These are phyloP conservation scores for Vigna radiata DNA, from an alignment of 306 rosid genomes.

Conservation along the genomic window DNA sequence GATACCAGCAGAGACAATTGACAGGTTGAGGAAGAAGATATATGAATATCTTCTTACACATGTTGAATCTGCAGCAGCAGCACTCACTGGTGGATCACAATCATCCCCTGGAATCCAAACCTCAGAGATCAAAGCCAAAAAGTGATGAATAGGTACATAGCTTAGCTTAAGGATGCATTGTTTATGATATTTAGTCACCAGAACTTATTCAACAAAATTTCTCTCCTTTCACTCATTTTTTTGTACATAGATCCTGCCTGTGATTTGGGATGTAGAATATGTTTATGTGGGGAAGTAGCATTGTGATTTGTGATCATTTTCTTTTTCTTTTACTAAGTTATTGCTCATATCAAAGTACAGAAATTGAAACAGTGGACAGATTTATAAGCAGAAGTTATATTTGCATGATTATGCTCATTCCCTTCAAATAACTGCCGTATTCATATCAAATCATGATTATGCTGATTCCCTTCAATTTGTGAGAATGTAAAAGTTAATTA, in stretches of 20 bases:
- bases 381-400: slow-evolving; percentile 14
- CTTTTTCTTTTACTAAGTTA: slow-evolving; percentile 32
- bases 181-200: slow-evolving; percentile 49
- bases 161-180: slow-evolving; percentile 39
- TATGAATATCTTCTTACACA: slow-evolving; percentile 97
- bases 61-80: slow-evolving; percentile 98
- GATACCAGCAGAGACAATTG: slow-evolving; percentile 73
- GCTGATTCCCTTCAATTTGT: not conserved
- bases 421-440: not conserved
- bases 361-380: slow-evolving; percentile 36
- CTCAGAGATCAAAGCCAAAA: slow-evolving; percentile 66
- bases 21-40: slow-evolving; percentile 89
- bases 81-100: slow-evolving; percentile 77
- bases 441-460: too few species aligned
- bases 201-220: slow-evolving; percentile 39
- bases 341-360: slow-evolving; percentile 45
- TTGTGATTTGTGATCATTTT: slow-evolving; percentile 42
- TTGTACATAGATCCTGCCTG: slow-evolving; percentile 64
- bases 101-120: slow-evolving; percentile 55
- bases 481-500: too few species aligned
- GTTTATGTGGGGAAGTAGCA: slow-evolving; percentile 36
- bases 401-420: not conserved
- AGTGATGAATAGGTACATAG: slow-evolving; percentile 48
- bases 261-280: slow-evolving; percentile 53
- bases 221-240: slow-evolving; percentile 24